These are phyloP conservation scores for Ogataea trehaloabstinens DNA, from an alignment of 805 yeast species.

Conservation along the genomic window DNA sequence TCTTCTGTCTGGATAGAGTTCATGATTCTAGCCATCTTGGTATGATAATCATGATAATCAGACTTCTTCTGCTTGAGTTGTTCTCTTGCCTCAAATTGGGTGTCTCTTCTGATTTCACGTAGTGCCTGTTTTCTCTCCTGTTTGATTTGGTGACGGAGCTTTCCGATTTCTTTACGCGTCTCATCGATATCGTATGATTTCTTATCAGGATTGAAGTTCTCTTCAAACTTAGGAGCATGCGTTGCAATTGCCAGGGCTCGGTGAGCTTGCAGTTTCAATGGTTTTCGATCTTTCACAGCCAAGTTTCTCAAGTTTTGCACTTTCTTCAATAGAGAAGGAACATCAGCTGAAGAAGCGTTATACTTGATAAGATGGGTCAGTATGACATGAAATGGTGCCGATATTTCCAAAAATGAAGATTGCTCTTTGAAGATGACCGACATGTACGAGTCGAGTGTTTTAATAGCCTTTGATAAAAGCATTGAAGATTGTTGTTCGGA, in stretches of 20 bases:
- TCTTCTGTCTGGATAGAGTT: conserved; percentile 89
- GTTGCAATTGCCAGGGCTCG: conserved; percentile 81
- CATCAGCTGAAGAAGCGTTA: conserved; percentile 33
- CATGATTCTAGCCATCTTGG: conserved; percentile 83
- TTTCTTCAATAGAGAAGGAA: conserved; percentile 40
- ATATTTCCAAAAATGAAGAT: conserved; percentile 58
- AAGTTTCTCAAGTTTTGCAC: conserved; percentile 50
- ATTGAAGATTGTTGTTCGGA: conserved; percentile 21
- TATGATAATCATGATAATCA: conserved; percentile 76
- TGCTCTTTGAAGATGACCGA: conserved; percentile 57
- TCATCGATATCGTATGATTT: conserved; percentile 85
- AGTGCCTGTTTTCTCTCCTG: conserved; percentile 85
- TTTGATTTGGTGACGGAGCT: conserved; percentile 82
- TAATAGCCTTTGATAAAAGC: conserved; percentile 35
- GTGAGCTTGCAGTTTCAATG: conserved; percentile 80
- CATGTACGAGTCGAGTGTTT: conserved; percentile 32
- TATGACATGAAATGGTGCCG: conserved; percentile 44
- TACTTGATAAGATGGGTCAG: conserved; percentile 39
- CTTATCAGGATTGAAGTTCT: conserved; percentile 92
- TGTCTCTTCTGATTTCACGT: conserved; percentile 88
- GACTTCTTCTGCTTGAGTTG: conserved; percentile 74
- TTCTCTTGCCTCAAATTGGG: conserved; percentile 83
- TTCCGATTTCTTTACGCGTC: conserved; percentile 76
- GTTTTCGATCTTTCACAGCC: conserved; percentile 51
- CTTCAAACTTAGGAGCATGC: conserved; percentile 89